These are phyloP conservation scores for Sedum album DNA, from an alignment of 164 flowering plant species.

Conservation along the genomic window DNA sequence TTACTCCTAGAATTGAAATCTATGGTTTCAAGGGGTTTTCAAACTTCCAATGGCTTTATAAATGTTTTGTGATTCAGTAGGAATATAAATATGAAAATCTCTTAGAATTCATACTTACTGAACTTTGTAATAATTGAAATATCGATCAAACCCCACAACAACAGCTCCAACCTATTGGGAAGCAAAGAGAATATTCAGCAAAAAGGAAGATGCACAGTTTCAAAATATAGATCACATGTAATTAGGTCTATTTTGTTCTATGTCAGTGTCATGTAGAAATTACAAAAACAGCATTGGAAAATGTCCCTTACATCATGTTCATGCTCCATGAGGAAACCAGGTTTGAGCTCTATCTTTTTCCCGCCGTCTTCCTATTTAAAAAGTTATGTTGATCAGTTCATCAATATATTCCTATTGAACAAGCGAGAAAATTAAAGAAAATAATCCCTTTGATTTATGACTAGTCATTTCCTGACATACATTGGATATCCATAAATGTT, in stretches of 20 bases:
- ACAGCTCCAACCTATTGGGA: slow-evolving; percentile 87
- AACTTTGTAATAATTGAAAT: slow-evolving; percentile 89
- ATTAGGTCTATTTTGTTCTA: too few species aligned
- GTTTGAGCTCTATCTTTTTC: slow-evolving; percentile 90
- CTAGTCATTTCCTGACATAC: not conserved
- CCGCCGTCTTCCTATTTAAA: slow-evolving; percentile 74
- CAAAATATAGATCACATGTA: not conserved
- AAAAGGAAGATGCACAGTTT: too few species aligned
- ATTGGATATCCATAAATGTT: not conserved
- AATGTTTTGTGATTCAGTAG: not conserved
- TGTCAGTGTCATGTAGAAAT: too few species aligned
- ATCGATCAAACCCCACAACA: slow-evolving; percentile 96
- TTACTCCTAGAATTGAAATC: not conserved
- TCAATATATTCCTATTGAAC: too few species aligned
- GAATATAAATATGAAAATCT: not conserved
- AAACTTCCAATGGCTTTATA: not conserved
- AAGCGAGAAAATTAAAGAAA: not conserved
- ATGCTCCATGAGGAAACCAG: slow-evolving; percentile 94
- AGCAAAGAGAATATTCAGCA: slow-evolving; percentile 5
- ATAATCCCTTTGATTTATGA: not conserved
- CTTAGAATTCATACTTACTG: slow-evolving; percentile 54
- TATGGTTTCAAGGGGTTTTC: not conserved
- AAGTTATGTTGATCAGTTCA: not conserved
- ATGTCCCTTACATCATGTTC: slow-evolving; percentile 54
- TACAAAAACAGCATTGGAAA: slow-evolving; percentile 7